Base-by-base conservation (phyloP, 1,284 basidiomycete species). In the Macrocystidia cucumis region DNA sequence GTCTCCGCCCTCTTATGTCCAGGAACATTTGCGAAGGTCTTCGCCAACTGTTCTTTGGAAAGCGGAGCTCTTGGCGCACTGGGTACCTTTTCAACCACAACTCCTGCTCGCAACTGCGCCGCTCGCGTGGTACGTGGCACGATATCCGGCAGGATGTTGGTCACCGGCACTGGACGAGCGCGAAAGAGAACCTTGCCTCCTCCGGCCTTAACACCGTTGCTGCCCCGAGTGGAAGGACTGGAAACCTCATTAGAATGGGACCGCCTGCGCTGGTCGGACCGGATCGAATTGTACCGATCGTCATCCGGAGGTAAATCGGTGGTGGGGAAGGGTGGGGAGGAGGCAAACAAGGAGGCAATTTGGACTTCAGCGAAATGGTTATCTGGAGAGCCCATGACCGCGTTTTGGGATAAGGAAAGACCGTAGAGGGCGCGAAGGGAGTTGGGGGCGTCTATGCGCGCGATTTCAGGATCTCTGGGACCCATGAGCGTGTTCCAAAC, bases 401-500 rank as follows among this genome's bases (percentile, higher is more conserved):
- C 79, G 53, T 86, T 83, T 44, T 78, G 73, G 37, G 54, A 44
- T 1, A 44, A 38, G 22, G 69, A 69, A 17, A 66, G 51, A 19
- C 77, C 80, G 56, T 74, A 88, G 29, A 76, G 62, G 17, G 75
- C 83, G 47, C 80, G 79, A 14, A 85, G 59, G 16, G 78, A 79
- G 49, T 72, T 67, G 29, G 80, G 77, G 6, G 75, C 60, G 32
- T 70, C 59, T 36, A 55, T 39, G 21, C 69, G 65, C 1, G 80
- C 80, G 11, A 67, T 49, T 24, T 65, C 65, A 18, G 78, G 75
- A 51, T 84, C 77, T 26, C 55, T 46, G 54, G 74, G 57, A 37
- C 80, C 78, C 71, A 87, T 83, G 48, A 89, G 72, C 4, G 78
- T 74, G 32, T 72, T 62, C 70, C 79, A 80, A 35, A 86, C 79